A percentile compares a stretch with the other conserved stretches of the same genome.
Conservation (phyloP, 176 grass and related monocot genomes). For the Triticum timopheevii region DNA sequence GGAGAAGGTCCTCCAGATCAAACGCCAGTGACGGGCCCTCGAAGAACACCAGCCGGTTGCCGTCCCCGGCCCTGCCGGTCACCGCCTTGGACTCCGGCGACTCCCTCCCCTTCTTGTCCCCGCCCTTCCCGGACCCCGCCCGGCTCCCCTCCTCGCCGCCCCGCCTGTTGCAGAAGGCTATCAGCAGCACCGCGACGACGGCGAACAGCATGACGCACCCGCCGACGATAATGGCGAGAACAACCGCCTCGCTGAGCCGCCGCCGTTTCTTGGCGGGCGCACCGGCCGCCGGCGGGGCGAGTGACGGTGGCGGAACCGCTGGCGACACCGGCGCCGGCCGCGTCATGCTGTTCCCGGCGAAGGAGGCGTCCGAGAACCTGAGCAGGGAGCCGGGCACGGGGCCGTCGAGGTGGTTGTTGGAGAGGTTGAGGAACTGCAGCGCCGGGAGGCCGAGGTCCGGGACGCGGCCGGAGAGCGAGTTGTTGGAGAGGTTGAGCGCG, state of each 20-base stretch:
- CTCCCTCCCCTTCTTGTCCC: slow-evolving; percentile 43
- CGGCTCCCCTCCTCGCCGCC: not conserved
- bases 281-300: not conserved
- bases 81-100: slow-evolving; percentile 82
- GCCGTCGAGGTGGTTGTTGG: slow-evolving; percentile 73
- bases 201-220: slow-evolving; percentile 46
- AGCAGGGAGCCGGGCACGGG: slow-evolving; percentile 48
- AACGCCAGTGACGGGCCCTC: slow-evolving; percentile 81
- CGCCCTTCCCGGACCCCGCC: slow-evolving; percentile 17
- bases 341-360: slow-evolving; percentile 52
- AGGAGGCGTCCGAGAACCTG: slow-evolving; percentile 46
- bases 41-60: slow-evolving; percentile 86
- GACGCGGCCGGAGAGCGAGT: slow-evolving; percentile 71
- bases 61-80: slow-evolving; percentile 51
- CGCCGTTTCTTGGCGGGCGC: not conserved
- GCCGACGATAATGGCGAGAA: slow-evolving; percentile 75
- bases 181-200: slow-evolving; percentile 41
- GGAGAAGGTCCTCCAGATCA: slow-evolving; percentile 90
- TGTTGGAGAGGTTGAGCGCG: slow-evolving; percentile 86
- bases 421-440: slow-evolving; percentile 72
- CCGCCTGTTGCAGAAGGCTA: slow-evolving; percentile 58
- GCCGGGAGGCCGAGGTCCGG: slow-evolving; percentile 63
- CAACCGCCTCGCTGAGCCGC: slow-evolving; percentile 50
- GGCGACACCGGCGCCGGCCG: not conserved
- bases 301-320: not conserved